These are phyloP conservation scores for Neurospora sp. DNA, from an alignment of 495 filamentous ascomycete genomes.

Conservation along the genomic window DNA sequence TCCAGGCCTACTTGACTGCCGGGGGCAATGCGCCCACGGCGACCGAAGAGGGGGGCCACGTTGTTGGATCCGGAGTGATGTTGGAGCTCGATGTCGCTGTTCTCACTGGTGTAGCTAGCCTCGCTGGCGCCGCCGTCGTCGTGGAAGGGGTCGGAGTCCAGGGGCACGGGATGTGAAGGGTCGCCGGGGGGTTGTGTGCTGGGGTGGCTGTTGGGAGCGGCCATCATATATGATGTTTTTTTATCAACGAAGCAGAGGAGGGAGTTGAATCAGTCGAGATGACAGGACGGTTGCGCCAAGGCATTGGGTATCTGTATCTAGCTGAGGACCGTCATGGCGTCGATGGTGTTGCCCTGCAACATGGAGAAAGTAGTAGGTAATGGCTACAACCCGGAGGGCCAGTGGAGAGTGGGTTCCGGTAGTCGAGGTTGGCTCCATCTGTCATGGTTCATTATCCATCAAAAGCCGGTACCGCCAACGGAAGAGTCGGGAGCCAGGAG, in stretches of 20 bases:
- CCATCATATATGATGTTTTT: neutral
- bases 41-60: slow-evolving; percentile 11
- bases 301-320: neutral
- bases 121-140: neutral
- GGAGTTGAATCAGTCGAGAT: neutral
- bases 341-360: neutral
- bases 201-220: neutral
- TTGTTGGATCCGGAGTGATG: slow-evolving; percentile 14
- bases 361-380: neutral
- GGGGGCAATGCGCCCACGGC: slow-evolving; percentile 5
- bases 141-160: neutral
- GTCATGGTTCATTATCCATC: neutral
- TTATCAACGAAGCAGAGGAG: neutral
- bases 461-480: neutral
- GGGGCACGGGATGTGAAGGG: neutral
- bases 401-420: neutral
- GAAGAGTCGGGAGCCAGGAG: neutral
- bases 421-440: neutral
- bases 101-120: neutral
- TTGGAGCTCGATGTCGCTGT: slow-evolving; percentile 13
- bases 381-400: neutral
- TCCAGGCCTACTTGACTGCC: slow-evolving; percentile 3
- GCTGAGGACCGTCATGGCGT: neutral
- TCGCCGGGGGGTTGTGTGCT: neutral
- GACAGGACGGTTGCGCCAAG: neutral